A percentile compares a stretch with the other conserved stretches of the same genome.
Conservation (phyloP, 192 early-diverging fungal genomes). For the Coemansia biformis region DNA sequence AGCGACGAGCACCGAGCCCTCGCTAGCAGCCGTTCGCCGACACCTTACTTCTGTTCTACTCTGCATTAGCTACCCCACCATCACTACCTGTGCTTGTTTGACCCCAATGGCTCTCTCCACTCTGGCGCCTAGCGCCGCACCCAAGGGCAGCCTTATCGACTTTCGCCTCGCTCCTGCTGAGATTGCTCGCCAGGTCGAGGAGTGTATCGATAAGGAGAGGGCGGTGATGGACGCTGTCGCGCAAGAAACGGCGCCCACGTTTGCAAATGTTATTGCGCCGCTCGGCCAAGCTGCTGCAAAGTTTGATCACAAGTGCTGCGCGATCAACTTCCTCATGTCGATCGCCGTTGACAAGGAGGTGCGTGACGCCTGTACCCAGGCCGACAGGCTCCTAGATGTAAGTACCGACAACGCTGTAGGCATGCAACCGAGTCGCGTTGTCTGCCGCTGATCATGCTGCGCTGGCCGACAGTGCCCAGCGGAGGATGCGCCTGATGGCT, state of each 20-base stretch:
- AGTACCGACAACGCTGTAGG: background rate
- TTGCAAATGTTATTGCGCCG: slow-evolving; percentile 11
- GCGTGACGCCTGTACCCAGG: slow-evolving; percentile 57
- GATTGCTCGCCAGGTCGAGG: background rate
- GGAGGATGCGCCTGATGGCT: background rate
- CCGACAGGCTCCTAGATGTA: slow-evolving; percentile 40
- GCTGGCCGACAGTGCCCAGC: no score
- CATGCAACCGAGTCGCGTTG: no score
- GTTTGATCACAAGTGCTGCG: background rate
- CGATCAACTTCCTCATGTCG: slow-evolving; percentile 13
- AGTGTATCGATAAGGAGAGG: background rate
- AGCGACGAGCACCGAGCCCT: no score
- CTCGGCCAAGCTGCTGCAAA: slow-evolving; percentile 3
- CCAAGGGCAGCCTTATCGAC: background rate
- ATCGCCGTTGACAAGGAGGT: slow-evolving; percentile 48
- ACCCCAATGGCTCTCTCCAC: no score
- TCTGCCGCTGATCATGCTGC: no score
- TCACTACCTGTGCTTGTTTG: no score
- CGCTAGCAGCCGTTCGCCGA: no score
- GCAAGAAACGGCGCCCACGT: slow-evolving; percentile 8
- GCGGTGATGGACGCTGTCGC: slow-evolving; percentile 5
- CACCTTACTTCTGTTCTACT: no score
- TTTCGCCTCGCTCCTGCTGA: background rate
- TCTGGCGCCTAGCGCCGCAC: no score
- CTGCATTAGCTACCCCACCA: no score